These are phyloP conservation scores for Cytospora leucostoma DNA, from an alignment of 2,329 filamentous ascomycete genomes.

Conservation along the genomic window DNA sequence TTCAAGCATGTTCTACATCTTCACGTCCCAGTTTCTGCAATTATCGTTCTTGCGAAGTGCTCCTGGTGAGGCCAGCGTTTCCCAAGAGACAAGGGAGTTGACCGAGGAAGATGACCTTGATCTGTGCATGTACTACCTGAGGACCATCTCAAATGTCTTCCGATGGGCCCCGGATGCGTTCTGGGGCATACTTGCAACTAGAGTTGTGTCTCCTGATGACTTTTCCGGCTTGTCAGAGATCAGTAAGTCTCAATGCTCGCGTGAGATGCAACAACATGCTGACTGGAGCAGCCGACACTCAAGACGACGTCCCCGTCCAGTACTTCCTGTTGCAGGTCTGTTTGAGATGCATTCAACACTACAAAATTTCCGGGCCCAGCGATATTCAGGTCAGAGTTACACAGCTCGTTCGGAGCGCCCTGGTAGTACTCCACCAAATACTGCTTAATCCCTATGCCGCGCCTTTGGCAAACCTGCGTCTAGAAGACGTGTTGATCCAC, in stretches of 20 bases:
- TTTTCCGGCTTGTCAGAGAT: constrained; percentile 47
- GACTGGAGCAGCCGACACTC: constrained; percentile 48
- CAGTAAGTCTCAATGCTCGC: constrained; percentile 47
- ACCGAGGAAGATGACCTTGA: constrained; percentile 68
- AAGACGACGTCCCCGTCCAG: constrained; percentile 62
- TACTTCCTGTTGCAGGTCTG: constrained; percentile 69
- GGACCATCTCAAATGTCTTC: constrained; percentile 72
- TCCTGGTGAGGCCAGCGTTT: constrained; percentile 31
- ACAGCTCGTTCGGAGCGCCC: constrained; percentile 69
- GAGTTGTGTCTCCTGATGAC: constrained; percentile 52
- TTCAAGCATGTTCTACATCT: constrained; percentile 59
- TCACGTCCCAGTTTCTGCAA: constrained; percentile 59
- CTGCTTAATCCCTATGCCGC: constrained; percentile 64
- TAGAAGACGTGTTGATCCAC: constrained; percentile 72
- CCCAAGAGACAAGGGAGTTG: constrained; percentile 40
- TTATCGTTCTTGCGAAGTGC: constrained; percentile 53
- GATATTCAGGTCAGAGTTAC: constrained; percentile 55
- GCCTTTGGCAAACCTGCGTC: constrained; percentile 60
- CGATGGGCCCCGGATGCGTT: constrained; percentile 67
- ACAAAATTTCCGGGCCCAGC: constrained; percentile 39
- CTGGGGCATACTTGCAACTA: constrained; percentile 70
- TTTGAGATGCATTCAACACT: constrained; percentile 59
- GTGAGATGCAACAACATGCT: constrained; percentile 24
- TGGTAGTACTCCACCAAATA: constrained; percentile 71
- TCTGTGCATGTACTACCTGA: constrained; percentile 76